These are phyloP conservation scores for Pseudocercospora crystallina DNA, from an alignment of 2,329 filamentous ascomycete species.

Conservation along the genomic window DNA sequence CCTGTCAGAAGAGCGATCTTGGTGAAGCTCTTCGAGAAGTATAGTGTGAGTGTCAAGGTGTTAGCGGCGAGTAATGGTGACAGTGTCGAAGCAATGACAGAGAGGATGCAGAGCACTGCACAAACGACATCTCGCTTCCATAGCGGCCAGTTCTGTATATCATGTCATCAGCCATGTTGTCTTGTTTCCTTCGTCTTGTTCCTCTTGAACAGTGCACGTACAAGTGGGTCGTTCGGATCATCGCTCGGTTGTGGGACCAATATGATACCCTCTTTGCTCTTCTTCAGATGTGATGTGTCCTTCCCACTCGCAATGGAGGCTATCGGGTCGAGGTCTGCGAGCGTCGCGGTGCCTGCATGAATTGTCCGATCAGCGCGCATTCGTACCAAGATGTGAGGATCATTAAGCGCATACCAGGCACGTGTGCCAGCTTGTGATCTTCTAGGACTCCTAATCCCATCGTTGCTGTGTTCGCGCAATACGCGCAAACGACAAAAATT, in stretches of 20 bases:
- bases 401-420: slow-evolving; percentile 18
- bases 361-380: neutral
- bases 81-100: slow-evolving; percentile 80
- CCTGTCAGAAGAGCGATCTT: slow-evolving; percentile 79
- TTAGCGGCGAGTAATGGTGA: slow-evolving; percentile 87
- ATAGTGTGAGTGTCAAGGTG: slow-evolving; percentile 71
- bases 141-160: slow-evolving; percentile 72
- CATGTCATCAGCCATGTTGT: slow-evolving; percentile 2
- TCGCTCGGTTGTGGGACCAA: slow-evolving; percentile 88
- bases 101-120: slow-evolving; percentile 72
- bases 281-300: slow-evolving; percentile 26
- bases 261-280: slow-evolving; percentile 48
- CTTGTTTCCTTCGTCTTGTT: slow-evolving; percentile 3
- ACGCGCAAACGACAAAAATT: no score
- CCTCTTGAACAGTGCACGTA: slow-evolving; percentile 40
- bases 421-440: slow-evolving; percentile 23
- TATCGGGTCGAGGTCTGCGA: slow-evolving; percentile 37
- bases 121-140: slow-evolving; percentile 83
- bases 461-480: neutral
- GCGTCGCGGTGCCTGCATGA: slow-evolving; percentile 42
- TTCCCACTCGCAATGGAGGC: slow-evolving; percentile 20
- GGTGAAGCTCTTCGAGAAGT: slow-evolving; percentile 66
- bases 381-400: neutral
- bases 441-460: slow-evolving; percentile 25
- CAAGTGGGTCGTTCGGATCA: slow-evolving; percentile 84